A percentile compares a stretch with the other conserved stretches of the same genome.
Conservation (phyloP, 306 rosid species). For the Lagenaria siceraria region DNA sequence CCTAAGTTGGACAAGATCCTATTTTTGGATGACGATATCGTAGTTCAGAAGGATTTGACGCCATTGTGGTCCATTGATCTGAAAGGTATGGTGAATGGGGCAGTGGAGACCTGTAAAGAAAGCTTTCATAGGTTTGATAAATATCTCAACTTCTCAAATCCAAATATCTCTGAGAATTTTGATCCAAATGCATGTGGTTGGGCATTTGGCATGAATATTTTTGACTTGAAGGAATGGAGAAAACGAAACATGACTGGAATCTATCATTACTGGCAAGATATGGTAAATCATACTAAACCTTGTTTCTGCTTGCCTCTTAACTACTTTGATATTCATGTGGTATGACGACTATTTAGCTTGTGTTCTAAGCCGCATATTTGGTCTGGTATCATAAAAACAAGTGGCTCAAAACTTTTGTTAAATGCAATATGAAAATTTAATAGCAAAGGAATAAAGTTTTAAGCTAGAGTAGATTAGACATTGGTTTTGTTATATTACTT, state of each 20-base stretch:
- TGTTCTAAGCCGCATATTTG: background rate
- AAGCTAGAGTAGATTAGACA: background rate
- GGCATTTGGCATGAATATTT: constrained; percentile 96
- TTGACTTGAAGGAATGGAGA: constrained; percentile 95
- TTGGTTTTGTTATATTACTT: background rate
- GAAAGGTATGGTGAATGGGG: constrained; percentile 90
- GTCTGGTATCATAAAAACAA: background rate
- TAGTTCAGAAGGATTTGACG: constrained; percentile 88
- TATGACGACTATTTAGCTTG: background rate
- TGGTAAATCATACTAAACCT: constrained; percentile 30
- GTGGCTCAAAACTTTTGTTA: background rate
- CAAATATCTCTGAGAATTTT: constrained; percentile 64
- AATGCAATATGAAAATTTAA: background rate
- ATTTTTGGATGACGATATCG: constrained; percentile 92
- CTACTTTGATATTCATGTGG: background rate
- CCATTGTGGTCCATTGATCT: constrained; percentile 84
- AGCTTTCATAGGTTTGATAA: constrained; percentile 98
- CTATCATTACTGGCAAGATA: constrained; percentile 91
- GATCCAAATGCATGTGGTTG: constrained; percentile 95
- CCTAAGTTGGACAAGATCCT: constrained; percentile 85
- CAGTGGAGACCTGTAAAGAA: constrained; percentile 99
- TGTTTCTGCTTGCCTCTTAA: constrained; percentile 3
- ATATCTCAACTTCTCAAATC: constrained; percentile 89
- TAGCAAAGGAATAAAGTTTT: background rate
- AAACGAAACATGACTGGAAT: constrained; percentile 78